Base-by-base conservation (phyloP, 1,284 basidiomycete species). In the Ceratobasidium sp. region DNA sequence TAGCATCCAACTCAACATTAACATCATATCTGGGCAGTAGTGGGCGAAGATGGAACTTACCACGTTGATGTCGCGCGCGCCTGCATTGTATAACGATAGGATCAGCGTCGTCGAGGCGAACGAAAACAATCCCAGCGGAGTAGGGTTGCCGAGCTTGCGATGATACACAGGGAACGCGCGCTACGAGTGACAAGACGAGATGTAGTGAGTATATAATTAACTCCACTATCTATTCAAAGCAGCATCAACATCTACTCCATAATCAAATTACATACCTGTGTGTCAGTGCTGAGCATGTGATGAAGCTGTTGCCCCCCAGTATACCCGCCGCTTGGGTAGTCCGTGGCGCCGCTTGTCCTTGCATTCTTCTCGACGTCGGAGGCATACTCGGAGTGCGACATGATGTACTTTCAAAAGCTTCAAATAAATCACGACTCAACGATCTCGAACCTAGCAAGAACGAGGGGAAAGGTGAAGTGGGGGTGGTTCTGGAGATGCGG, bases 91-190 rank as follows among this genome's bases (percentile, higher is more conserved):
- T 69, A 83, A 74, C 41, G 85, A 85, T 13, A 87, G 80, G 35
- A 87, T 78, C 62, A 86, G 85, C 2, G 85, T 87, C n/a, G 86
- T 87, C 5, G 82, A 83, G 47, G 83, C 84, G 77, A 85, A 85
- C 32, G 76, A 79, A 72, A 82, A 78, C 28, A 84, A 79, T 74
- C 86, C 86, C 11, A 85, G 78, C 16, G 84, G 84, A 0, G 83
- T 83, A 8, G 84, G 84, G 78, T 85, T 84, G 72, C 80, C 83
- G 46, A 84, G 77, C 73, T 79, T 79, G 13, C 81, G 66, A 72
- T 79, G 79, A 30, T 70, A 70, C 9, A 70, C 67, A 7, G 67
- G 67, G 35, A 70, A 70, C 9, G 67, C 67, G n/a, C 67, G 67
- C 67, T 70, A 43, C 9, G 9, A 28, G 9, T n/a, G 14, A 62